Evolutionary conservation across 805 yeast species (phyloP).

Genomic region (Debaryomyces tyrocola): DNA sequence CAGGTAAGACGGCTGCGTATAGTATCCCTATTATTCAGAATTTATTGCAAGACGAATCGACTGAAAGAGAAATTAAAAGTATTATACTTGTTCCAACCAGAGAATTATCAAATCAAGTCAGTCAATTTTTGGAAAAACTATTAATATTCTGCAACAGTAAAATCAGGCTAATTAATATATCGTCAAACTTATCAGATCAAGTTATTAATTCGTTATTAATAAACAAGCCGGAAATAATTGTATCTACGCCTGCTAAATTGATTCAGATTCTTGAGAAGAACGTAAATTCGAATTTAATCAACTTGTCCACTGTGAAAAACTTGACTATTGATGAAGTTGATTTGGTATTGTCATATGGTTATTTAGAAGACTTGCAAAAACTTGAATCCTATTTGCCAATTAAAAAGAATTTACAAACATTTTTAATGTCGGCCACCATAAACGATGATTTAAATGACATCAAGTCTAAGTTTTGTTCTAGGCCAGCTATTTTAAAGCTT

Average conservation of each 20-base stretch:
- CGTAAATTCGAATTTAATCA: constrained; percentile 43
- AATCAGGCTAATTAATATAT: constrained; percentile 64
- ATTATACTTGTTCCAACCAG: constrained; percentile 89
- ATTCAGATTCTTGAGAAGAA: constrained; percentile 51
- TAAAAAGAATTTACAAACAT: constrained; percentile 78
- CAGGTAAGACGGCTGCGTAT: constrained; percentile 94
- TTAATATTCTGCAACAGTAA: constrained; percentile 68
- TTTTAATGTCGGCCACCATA: constrained; percentile 94
- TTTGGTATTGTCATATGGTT: constrained; percentile 84
- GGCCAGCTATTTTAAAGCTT: constrained; percentile 77
- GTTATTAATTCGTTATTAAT: constrained; percentile 69
- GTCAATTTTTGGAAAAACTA: constrained; percentile 65
- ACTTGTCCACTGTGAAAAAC: constrained; percentile 58
- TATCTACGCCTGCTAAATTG: constrained; percentile 85
- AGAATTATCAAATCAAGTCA: constrained; percentile 86
- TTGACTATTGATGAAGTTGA: constrained; percentile 95
- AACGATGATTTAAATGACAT: constrained; percentile 80
- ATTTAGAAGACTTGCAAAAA: constrained; percentile 75
- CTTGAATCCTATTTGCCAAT: constrained; percentile 67
- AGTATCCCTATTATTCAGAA: constrained; percentile 82
- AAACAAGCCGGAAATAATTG: constrained; percentile 76
- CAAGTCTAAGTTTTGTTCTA: constrained; percentile 75
- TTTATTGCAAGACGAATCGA: constrained; percentile 49
- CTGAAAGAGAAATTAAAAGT: constrained; percentile 44
- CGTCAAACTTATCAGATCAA: constrained; percentile 63